Base-by-base conservation (phyloP, 192 early-diverging fungal genomes). In the Podila verticillata region DNA sequence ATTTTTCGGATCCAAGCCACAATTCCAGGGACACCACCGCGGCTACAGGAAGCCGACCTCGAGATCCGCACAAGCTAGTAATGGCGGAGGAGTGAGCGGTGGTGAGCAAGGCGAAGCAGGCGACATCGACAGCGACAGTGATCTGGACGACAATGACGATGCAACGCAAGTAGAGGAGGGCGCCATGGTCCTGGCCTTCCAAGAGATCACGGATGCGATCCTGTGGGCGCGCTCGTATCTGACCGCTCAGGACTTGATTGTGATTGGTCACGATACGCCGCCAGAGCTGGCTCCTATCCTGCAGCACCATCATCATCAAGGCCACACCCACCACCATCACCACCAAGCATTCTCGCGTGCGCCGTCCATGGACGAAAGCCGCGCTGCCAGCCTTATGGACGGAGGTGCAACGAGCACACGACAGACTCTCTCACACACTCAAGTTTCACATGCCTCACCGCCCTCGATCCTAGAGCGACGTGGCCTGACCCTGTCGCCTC, bases 381-480 rank as follows among this genome's bases (percentile, higher is more conserved):
- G 39, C 4, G 28, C 26, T 2, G 29, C 30, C 29, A 66, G 22
- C 20, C 24, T 30, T 5, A 26, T 28, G 15, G 13, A 19, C 9
- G 49, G 57, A 34, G 20, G 39, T 44, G 17, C 51, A 19, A 13
- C 7, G 29, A 61, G 35, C 20, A 54, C 26, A 8, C 35, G 62
- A 17, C 24, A 64, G 8, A 47, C 29, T 2, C 30, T 35, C 19
- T 48, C 26, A 0, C 31, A 24, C 35, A n/a, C 60, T 7, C 36
- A 30, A 20, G 13, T 20, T 8, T 62, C 30, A 4, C 35, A 47
- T 39, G 20, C 65, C 7, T 67, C 65, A 0, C 49, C 72, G 7
- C 66, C 68, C 3, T 66, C 75, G 35, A 71, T 79, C 15, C 60
- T 79, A 9, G 75, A 79, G 44, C 75, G 75, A 20, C 68, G 75